Percentiles rank a stretch among this genome's conserved stretches.
Conservation (phyloP, 345 rosid genomes). For the Citrus sinensis region DVS_A1.0 CM039165.1:19953501-19954000, state of each 20-base stretch:
- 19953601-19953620: not conserved
- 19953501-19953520: not conserved
- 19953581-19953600: not conserved
- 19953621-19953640: not conserved
- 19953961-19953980: not conserved
- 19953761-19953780: not conserved
- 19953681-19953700: not conserved
- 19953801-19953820: too few relatives aligned
- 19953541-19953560: not conserved
- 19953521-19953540: not conserved
- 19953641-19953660: not conserved
- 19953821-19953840: too few relatives aligned
- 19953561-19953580: not conserved
- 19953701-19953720: not conserved
- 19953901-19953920: not conserved
- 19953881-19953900: not conserved
- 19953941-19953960: conserved; percentile 1
- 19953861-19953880: not conserved
- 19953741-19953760: not conserved
- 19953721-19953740: not conserved
- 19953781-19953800: not conserved
- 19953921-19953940: not conserved
- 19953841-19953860: not conserved
- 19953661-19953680: not conserved
- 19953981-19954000: not conserved